A percentile compares a stretch with the other conserved stretches of the same genome.
Conservation (phyloP, 2,329 filamentous ascomycete genomes). For the Ophiocordyceps australis region DNA sequence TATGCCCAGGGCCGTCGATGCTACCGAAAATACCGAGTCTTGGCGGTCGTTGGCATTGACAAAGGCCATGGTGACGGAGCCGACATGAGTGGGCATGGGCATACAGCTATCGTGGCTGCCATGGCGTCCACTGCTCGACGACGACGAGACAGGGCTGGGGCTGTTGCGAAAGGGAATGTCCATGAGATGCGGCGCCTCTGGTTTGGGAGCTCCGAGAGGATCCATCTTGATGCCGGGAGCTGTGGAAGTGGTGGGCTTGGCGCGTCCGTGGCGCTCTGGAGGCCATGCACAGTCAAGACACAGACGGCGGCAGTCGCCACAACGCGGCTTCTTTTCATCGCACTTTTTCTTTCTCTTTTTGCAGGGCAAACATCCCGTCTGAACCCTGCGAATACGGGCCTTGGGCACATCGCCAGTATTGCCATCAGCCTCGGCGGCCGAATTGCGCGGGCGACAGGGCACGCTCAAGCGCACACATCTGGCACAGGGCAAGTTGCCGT, state of each 20-base stretch:
- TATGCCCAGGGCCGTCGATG: slow-evolving; percentile 1
- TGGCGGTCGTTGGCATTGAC: slow-evolving; percentile 2
- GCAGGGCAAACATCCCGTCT: slow-evolving; percentile 24
- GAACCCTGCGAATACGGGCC: slow-evolving; percentile 13
- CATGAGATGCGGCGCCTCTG: background rate
- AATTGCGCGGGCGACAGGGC: slow-evolving; percentile 11
- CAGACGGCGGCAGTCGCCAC: slow-evolving; percentile 16
- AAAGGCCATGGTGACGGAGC: slow-evolving; percentile 1
- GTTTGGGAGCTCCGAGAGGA: background rate
- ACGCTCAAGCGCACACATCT: slow-evolving; percentile 14
- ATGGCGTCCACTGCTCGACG: slow-evolving; percentile 3
- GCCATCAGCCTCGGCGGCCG: slow-evolving; percentile 3
- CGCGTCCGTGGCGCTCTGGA: slow-evolving; percentile 6
- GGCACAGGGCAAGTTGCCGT: slow-evolving; percentile 13
- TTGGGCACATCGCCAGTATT: slow-evolving; percentile 9
- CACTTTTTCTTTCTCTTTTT: slow-evolving; percentile 28
- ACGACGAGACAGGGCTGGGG: slow-evolving; percentile 6
- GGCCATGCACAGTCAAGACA: slow-evolving; percentile 16
- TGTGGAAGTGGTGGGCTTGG: slow-evolving; percentile 3
- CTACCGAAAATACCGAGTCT: background rate
- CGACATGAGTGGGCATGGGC: slow-evolving; percentile 1
- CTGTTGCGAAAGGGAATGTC: slow-evolving; percentile 7
- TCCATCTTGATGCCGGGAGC: background rate
- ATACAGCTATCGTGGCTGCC: slow-evolving; percentile 4
- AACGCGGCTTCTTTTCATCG: slow-evolving; percentile 23